A percentile compares a stretch with the other conserved stretches of the same genome.
phyloP scores from a whole-genome alignment of 2,329 filamentous ascomycete genomes.

The Hymenoscyphus albidus region DNA sequence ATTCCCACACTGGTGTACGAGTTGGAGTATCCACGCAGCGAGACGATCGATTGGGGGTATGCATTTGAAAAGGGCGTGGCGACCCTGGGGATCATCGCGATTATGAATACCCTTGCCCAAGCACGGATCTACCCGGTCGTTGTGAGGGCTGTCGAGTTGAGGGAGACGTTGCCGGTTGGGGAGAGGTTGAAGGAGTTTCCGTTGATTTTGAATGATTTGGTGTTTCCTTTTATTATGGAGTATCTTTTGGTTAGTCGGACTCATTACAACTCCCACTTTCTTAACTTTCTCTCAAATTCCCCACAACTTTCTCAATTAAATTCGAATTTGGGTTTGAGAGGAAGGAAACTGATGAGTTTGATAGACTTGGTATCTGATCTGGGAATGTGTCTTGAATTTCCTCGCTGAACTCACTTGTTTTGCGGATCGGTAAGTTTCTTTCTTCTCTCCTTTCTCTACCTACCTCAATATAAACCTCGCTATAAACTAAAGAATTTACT shows the following conservation, averaged over 20 bases:
- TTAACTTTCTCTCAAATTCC: too few relatives aligned
- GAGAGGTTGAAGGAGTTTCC: conserved; percentile 66
- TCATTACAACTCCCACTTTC: background rate
- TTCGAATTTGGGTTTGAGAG: too few relatives aligned
- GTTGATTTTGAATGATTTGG: conserved; percentile 69
- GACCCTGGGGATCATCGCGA: conserved; percentile 67
- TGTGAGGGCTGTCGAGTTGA: conserved; percentile 61
- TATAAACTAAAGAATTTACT: background rate
- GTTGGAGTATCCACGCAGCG: conserved; percentile 69
- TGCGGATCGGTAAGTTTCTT: conserved; percentile 53
- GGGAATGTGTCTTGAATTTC: conserved; percentile 71
- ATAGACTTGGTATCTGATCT: conserved; percentile 73
- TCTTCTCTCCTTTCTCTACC: background rate
- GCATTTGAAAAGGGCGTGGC: conserved; percentile 68
- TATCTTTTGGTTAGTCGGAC: conserved; percentile 47
- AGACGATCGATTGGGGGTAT: conserved; percentile 69
- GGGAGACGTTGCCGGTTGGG: conserved; percentile 58
- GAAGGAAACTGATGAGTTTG: background rate
- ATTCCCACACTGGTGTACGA: conserved; percentile 78
- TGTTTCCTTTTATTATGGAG: conserved; percentile 77
- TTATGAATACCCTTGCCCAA: conserved; percentile 77
- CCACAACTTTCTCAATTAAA: too few relatives aligned
- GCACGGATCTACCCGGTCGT: conserved; percentile 75
- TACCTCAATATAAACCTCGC: too few relatives aligned
- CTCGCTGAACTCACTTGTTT: conserved; percentile 74